Conservation (phyloP, 805 yeast genomes). For the Saccharomycopsis babjevae region DNA sequence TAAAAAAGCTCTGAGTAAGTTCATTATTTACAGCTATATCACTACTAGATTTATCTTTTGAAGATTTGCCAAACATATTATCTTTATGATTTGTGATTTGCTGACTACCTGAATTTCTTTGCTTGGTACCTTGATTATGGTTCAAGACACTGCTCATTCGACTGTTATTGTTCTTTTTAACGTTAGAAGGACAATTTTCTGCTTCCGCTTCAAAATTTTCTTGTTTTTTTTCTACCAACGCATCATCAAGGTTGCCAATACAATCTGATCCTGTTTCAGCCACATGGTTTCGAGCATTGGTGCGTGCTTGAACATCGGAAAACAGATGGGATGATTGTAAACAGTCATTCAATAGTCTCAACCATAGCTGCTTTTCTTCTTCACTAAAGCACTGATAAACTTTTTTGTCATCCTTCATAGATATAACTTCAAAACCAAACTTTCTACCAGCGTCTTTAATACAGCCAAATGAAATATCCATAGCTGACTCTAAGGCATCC, state of each 20-base stretch:
- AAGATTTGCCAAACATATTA: slow-evolving; percentile 10
- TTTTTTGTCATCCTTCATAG: slow-evolving; percentile 55
- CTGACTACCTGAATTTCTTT: neutral
- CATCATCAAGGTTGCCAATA: neutral
- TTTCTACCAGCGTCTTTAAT: slow-evolving; percentile 28
- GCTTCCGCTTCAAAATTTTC: neutral
- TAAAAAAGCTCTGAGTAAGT: neutral
- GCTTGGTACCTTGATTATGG: neutral
- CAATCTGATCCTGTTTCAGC: neutral
- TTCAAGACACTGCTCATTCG: neutral
- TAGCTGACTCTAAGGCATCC: slow-evolving; percentile 31
- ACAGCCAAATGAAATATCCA: slow-evolving; percentile 60
- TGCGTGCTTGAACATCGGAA: neutral
- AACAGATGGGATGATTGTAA: slow-evolving; percentile 1
- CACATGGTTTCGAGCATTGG: neutral
- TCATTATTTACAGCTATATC: neutral
- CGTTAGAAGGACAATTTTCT: neutral
- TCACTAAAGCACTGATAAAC: slow-evolving; percentile 66
- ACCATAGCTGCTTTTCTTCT: slow-evolving; percentile 62
- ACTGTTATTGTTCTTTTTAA: neutral
- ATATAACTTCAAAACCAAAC: slow-evolving; percentile 69
- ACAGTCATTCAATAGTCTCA: slow-evolving; percentile 37
- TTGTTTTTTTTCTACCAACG: neutral
- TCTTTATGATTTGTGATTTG: neutral
- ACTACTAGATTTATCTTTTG: slow-evolving; percentile 3